These are phyloP conservation scores for Yamadazyma kanchanaburiensis DNA, from an alignment of 1,139 yeast species.

Conservation along the genomic window DNA sequence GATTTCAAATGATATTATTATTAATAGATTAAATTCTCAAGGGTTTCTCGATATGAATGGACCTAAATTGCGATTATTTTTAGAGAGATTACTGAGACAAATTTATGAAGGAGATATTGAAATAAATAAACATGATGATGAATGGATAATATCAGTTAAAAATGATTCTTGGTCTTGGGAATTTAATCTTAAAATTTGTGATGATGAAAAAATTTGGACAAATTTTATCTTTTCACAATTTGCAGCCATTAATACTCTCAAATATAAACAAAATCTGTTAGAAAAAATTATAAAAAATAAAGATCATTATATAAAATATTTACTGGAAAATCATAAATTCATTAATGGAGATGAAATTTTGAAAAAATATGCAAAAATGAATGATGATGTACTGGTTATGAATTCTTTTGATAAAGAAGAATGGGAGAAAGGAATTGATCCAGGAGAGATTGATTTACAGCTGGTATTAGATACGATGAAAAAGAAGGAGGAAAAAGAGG, in stretches of 20 bases:
- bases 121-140: neutral
- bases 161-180: constrained; percentile 26
- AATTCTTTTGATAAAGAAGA: constrained; percentile 7
- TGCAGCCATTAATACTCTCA: constrained; percentile 15
- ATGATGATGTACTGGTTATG: constrained; percentile 7
- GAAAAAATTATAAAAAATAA: constrained; percentile 22
- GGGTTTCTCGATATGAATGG: constrained; percentile 24
- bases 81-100: constrained; percentile 2
- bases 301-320: constrained; percentile 32
- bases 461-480: too few relatives aligned
- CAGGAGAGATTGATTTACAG: too few relatives aligned
- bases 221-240: constrained; percentile 7
- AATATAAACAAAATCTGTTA: constrained; percentile 20
- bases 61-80: constrained; percentile 10
- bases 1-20: constrained; percentile 12
- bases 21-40: constrained; percentile 14
- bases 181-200: constrained; percentile 14
- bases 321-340: constrained; percentile 35
- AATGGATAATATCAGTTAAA: neutral
- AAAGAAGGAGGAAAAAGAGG: neutral
- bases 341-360: constrained; percentile 35
- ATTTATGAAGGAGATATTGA: neutral
- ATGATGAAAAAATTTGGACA: constrained; percentile 4
- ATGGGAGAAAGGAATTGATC: constrained; percentile 6
- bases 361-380: constrained; percentile 22